Evolutionary conservation across 768 basidiomycete species (phyloP).

Genomic region (Ramaria rubella): DNA sequence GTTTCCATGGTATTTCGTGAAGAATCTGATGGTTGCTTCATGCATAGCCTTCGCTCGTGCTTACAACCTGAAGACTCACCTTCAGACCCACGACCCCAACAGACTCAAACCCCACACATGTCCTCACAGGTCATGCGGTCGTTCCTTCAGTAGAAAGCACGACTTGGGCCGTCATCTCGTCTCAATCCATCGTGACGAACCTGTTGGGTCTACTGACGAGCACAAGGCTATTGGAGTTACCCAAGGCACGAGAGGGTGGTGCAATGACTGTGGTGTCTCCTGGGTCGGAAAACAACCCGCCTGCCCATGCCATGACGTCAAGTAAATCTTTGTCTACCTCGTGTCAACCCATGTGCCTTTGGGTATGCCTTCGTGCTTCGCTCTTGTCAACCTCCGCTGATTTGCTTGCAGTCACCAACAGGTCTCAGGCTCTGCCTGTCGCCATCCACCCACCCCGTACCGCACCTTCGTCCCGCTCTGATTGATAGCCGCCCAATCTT

Average conservation of each 20-base stretch:
- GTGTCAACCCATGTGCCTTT: constrained; percentile 18
- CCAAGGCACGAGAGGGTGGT: constrained; percentile 59
- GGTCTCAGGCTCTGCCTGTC: constrained; percentile 35
- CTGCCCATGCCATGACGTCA: constrained; percentile 55
- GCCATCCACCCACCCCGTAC: constrained; percentile 15
- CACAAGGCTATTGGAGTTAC: constrained; percentile 59
- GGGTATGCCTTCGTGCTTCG: not conserved
- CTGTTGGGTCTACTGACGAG: constrained; percentile 21
- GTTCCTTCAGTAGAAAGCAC: constrained; percentile 92
- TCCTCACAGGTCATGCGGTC: constrained; percentile 76
- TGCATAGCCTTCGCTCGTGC: constrained; percentile 79
- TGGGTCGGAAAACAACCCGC: constrained; percentile 22
- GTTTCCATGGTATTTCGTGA: constrained; percentile 1
- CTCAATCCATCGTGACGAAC: constrained; percentile 74
- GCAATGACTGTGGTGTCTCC: constrained; percentile 37
- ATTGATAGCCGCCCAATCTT: constrained; percentile 30
- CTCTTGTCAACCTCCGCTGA: not conserved
- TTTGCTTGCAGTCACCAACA: constrained; percentile 24
- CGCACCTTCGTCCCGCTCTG: constrained; percentile 30
- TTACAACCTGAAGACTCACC: constrained; percentile 93
- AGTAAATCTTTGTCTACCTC: constrained; percentile 33
- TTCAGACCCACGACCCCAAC: constrained; percentile 91
- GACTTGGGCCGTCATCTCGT: constrained; percentile 86
- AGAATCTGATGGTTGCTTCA: constrained; percentile 9
- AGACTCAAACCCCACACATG: constrained; percentile 85